Evolutionary conservation across 2,329 filamentous ascomycete genomes (phyloP), one percentile per base, ranked within the genome.

Genomic region (Leptographium flavum): DNA sequence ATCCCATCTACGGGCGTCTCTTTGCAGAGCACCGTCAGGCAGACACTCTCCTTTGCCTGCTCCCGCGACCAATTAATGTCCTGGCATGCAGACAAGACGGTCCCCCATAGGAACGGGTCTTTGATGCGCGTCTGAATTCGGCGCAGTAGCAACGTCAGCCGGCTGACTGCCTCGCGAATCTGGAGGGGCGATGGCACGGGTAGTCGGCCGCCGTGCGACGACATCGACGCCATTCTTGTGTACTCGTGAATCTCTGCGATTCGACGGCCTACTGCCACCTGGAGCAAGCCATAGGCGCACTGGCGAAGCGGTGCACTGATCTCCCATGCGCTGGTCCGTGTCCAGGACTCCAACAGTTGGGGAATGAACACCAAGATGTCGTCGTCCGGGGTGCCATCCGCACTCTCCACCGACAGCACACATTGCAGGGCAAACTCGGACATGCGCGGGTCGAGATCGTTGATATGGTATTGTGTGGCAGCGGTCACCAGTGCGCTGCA

Each of bases 301-400:
- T 60, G 51, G 13, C 66, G 60, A 21, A 63, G 47, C 0, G 49
- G 40, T 5, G 55, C 58, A 47, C 64, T 67, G 25, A 54, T 49
- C 19, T 60, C 56, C 66, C 66, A 69, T 0, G 61, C 58, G 45
- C 60, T 68, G 39, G 56, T 59, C 11, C 54, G 57, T 1, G 56
- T 48, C 31, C 60, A 61, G 32, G 58, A 60, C 47, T 68, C 66
- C 10, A 67, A 53, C 17, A 69, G 54, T 15, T 62, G 54, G 2
- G 66, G 66, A 3, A 66, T 50, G 43, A 65, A 68, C 47, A 67
- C 60, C 1, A 63, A 63, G 11, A 41, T 41, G 39, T 15, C 19
- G 19, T 32, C 30, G 40, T 7, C 31, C 9, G 21, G 59, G 1
- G 57, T 53, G 9, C 58, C 49, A 5, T 49, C 48, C 23, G 59